Conservation (phyloP, 108 stramenopile genomes). For the Licmophora abbreviata region DNA sequence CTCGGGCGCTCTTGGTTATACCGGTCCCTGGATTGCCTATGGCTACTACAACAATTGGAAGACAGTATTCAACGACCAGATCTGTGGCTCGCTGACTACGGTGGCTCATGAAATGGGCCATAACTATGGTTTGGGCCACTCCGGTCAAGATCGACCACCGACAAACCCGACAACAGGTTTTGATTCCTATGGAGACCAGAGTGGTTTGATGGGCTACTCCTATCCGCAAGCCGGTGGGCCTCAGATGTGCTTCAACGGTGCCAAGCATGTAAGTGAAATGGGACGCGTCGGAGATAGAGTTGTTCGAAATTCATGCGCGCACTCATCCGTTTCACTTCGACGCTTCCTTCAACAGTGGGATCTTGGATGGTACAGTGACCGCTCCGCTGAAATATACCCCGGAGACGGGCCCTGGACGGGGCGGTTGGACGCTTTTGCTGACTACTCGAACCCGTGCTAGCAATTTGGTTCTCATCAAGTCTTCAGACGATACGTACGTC, state of each 20-base stretch:
- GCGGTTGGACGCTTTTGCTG: background rate
- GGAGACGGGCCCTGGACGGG: background rate
- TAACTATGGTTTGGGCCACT: slow-evolving; percentile 25
- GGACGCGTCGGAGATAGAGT: too few relatives aligned
- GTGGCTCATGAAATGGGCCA: slow-evolving; percentile 33
- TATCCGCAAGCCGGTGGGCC: slow-evolving; percentile 7
- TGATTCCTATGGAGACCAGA: slow-evolving; percentile 9
- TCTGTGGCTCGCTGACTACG: slow-evolving; percentile 4
- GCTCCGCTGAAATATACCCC: background rate
- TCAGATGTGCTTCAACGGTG: slow-evolving; percentile 16
- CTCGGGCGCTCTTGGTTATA: background rate
- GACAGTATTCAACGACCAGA: slow-evolving; percentile 13
- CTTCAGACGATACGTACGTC: background rate
- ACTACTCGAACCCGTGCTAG: background rate
- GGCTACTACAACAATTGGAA: slow-evolving; percentile 3
- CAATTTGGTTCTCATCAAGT: background rate
- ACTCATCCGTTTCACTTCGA: too few relatives aligned
- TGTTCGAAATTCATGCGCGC: too few relatives aligned
- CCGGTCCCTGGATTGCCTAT: slow-evolving; percentile 6
- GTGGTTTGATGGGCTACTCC: slow-evolving; percentile 15
- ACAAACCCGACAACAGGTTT: too few relatives aligned
- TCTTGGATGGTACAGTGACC: slow-evolving; percentile 8
- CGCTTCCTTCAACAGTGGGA: too few relatives aligned
- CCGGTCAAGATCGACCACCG: slow-evolving; percentile 10
- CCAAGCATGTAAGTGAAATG: too few relatives aligned